phyloP scores from a whole-genome alignment of 495 filamentous ascomycete species.

The Penicillium odoratum region DNA sequence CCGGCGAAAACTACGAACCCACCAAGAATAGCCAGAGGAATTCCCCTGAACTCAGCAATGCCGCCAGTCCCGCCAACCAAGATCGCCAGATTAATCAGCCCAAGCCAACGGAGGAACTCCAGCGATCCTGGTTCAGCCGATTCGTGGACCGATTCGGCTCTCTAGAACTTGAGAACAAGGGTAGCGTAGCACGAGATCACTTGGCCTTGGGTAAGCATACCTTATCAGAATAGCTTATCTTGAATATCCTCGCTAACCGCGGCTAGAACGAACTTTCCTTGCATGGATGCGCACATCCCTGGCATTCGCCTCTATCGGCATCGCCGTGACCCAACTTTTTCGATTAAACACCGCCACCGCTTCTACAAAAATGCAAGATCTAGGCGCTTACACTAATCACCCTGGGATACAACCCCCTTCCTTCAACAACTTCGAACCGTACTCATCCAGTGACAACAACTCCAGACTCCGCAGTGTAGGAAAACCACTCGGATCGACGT shows the following conservation, averaged over 20 bases:
- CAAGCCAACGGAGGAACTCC: slow-evolving; percentile 13
- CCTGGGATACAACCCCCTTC: slow-evolving; percentile 26
- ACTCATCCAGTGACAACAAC: slow-evolving; percentile 13
- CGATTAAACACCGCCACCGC: slow-evolving; percentile 70
- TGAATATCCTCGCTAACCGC: slow-evolving; percentile 18
- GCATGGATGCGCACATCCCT: slow-evolving; percentile 96
- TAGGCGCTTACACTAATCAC: slow-evolving; percentile 8
- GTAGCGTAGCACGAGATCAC: slow-evolving; percentile 92
- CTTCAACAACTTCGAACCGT: slow-evolving; percentile 10
- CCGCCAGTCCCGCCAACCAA: slow-evolving; percentile 1
- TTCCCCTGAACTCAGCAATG: neutral
- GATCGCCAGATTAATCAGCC: neutral
- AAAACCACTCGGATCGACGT: slow-evolving; percentile 91
- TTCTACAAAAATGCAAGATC: slow-evolving; percentile 6
- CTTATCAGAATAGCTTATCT: neutral
- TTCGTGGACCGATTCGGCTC: slow-evolving; percentile 70
- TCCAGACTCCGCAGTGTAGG: slow-evolving; percentile 71
- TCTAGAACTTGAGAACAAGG: slow-evolving; percentile 94
- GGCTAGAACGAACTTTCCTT: slow-evolving; percentile 87
- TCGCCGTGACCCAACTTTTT: slow-evolving; percentile 95
- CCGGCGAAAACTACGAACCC: neutral
- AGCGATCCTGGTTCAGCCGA: slow-evolving; percentile 50
- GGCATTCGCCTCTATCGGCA: slow-evolving; percentile 93
- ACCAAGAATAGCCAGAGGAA: neutral
- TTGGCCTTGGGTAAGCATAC: slow-evolving; percentile 75